Conservation (phyloP, 2,329 filamentous ascomycete species). For the Plenodomus lindquistii region DNA sequence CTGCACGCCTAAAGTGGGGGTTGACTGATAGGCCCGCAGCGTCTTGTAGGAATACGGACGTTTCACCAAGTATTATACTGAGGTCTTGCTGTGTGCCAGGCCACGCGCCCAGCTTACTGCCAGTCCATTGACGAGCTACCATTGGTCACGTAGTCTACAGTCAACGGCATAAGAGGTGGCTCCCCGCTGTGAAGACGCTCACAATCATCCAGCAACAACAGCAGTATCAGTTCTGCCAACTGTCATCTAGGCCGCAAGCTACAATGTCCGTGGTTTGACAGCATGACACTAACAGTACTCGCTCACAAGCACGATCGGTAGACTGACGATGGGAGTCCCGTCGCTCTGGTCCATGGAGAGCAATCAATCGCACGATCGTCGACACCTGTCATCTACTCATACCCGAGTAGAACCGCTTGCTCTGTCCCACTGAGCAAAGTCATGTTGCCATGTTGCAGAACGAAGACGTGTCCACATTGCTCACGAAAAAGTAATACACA, state of each 20-base stretch:
- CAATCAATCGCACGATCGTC: neutral
- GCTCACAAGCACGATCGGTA: neutral
- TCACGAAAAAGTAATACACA: too few relatives aligned
- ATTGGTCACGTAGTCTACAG: neutral
- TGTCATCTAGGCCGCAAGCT: neutral
- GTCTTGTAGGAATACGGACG: neutral
- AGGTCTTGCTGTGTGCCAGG: neutral
- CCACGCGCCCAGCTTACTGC: neutral
- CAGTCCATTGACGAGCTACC: neutral
- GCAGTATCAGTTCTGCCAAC: neutral
- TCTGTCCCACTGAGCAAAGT: too few relatives aligned
- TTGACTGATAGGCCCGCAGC: neutral
- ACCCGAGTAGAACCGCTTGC: too few relatives aligned
- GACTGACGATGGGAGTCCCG: neutral
- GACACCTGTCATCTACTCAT: neutral
- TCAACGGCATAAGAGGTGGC: neutral
- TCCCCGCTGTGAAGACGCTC: neutral
- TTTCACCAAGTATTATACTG: neutral
- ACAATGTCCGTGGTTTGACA: too few relatives aligned
- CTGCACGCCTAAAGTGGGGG: neutral
- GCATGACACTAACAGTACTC: too few relatives aligned
- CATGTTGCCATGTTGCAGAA: too few relatives aligned
- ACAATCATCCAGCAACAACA: neutral
- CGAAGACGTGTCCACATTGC: too few relatives aligned
- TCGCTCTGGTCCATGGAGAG: neutral